These are phyloP conservation scores for Zygosaccharomyces kombuchaensis DNA, from an alignment of 805 yeast genomes.

Conservation along the genomic window DNA sequence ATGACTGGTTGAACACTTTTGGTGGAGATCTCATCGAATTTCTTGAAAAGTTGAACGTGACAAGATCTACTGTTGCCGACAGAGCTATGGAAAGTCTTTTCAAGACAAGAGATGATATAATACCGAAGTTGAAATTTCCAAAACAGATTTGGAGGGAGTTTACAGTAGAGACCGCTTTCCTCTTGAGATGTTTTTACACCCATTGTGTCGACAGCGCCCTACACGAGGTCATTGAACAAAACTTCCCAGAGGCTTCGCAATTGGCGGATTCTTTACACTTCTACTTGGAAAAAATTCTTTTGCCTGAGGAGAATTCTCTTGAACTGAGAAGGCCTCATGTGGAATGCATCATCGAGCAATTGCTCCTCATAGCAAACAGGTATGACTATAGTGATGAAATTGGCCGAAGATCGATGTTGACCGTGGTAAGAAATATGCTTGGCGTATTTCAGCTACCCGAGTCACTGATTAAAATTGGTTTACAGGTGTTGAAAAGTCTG, in stretches of 20 bases:
- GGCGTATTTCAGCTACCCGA: conserved; percentile 55
- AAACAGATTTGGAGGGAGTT: conserved; percentile 64
- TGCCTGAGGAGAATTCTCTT: conserved; percentile 12
- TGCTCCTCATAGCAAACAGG: conserved; percentile 58
- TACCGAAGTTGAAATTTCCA: conserved; percentile 56
- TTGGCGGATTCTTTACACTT: conserved; percentile 56
- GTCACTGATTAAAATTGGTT: conserved; percentile 48
- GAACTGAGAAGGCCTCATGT: conserved; percentile 50
- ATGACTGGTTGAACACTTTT: conserved; percentile 65
- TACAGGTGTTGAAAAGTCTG: conserved; percentile 62
- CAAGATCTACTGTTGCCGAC: conserved; percentile 63
- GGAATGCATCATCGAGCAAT: conserved; percentile 72
- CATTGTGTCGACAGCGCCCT: conserved; percentile 55
- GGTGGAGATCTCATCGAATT: conserved; percentile 69
- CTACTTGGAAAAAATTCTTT: conserved; percentile 49
- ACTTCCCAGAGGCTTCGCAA: conserved; percentile 74
- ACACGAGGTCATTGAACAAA: conserved; percentile 54
- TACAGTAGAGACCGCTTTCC: conserved; percentile 69
- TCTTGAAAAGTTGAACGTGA: conserved; percentile 65
- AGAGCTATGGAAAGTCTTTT: conserved; percentile 62
- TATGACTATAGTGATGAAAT: conserved; percentile 88
- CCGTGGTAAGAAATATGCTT: conserved; percentile 53
- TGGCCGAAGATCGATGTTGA: conserved; percentile 75
- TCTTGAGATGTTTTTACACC: conserved; percentile 62
- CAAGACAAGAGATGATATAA: conserved; percentile 56